Evolutionary conservation across 192 early-diverging fungal genomes (phyloP).

Genomic region (Spizellomyces punctatus): DNA sequence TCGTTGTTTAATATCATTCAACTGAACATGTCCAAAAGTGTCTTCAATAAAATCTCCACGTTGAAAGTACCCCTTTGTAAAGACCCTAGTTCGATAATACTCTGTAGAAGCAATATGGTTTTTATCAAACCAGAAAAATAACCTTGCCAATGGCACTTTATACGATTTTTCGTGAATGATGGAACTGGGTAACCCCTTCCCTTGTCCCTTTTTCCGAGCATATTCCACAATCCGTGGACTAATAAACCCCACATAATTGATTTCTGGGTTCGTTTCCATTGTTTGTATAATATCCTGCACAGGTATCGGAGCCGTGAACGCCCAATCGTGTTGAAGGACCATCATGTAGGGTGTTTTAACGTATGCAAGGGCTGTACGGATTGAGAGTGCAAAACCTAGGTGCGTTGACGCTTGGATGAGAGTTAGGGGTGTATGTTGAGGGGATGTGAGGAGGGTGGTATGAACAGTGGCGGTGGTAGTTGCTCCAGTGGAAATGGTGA

Average conservation of each 20-base stretch:
- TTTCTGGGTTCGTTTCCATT: constrained; percentile 13
- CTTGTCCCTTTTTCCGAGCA: neutral
- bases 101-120: constrained; percentile 27
- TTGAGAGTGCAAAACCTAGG: constrained; percentile 39
- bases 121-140: constrained; percentile 48
- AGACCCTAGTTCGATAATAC: constrained; percentile 33
- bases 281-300: neutral
- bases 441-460: neutral
- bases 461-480: neutral
- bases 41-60: constrained; percentile 51
- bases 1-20: constrained; percentile 28
- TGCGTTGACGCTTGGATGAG: neutral
- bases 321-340: constrained; percentile 43
- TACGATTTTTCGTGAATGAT: neutral
- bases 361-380: constrained; percentile 30
- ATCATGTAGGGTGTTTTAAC: constrained; percentile 37
- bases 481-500: neutral
- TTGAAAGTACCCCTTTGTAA: constrained; percentile 26
- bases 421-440: neutral
- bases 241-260: constrained; percentile 29
- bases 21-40: constrained; percentile 35
- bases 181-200: constrained; percentile 1
- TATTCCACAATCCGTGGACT: constrained; percentile 29
- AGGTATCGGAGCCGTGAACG: constrained; percentile 12
- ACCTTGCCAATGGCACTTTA: constrained; percentile 29